phyloP scores from a whole-genome alignment of 805 yeast species.

The Spathaspora sp. region DNA sequence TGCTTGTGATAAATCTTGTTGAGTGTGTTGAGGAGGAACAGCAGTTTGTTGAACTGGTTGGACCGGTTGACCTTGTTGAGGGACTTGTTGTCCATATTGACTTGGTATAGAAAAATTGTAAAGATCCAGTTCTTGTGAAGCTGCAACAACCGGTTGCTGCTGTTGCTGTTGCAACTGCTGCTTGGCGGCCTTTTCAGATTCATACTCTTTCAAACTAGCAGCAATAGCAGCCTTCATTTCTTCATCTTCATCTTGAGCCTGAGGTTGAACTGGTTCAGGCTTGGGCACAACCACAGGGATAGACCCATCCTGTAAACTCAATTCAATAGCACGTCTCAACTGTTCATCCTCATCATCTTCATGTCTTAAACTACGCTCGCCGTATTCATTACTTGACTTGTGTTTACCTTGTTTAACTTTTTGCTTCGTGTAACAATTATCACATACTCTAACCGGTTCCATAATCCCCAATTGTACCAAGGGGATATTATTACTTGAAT shows the following conservation, averaged over 20 bases:
- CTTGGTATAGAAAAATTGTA: constrained; percentile 27
- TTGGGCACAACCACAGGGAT: constrained; percentile 9
- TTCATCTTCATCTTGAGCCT: constrained; percentile 48
- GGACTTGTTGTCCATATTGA: constrained; percentile 5
- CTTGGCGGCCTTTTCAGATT: constrained; percentile 22
- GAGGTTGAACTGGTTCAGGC: constrained; percentile 13
- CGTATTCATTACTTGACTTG: not conserved
- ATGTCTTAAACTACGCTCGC: not conserved
- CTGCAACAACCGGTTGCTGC: constrained; percentile 13
- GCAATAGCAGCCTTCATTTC: constrained; percentile 93
- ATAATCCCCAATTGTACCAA: constrained; percentile 82
- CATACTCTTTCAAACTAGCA: constrained; percentile 78
- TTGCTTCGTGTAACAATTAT: constrained; percentile 56
- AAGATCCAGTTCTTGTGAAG: constrained; percentile 17
- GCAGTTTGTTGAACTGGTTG: constrained; percentile 1
- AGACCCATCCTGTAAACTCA: constrained; percentile 62
- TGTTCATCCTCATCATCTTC: constrained; percentile 68
- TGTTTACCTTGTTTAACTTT: constrained; percentile 4
- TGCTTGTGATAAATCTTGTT: constrained; percentile 44
- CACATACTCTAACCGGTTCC: constrained; percentile 92
- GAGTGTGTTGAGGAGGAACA: constrained; percentile 5
- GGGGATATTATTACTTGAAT: constrained; percentile 70
- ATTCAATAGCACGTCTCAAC: constrained; percentile 68
- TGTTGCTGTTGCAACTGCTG: constrained; percentile 10
- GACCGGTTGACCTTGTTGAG: constrained; percentile 1